Base-by-base conservation (phyloP, 2,329 filamentous ascomycete genomes). In the Polytolypa hystricis region DNA sequence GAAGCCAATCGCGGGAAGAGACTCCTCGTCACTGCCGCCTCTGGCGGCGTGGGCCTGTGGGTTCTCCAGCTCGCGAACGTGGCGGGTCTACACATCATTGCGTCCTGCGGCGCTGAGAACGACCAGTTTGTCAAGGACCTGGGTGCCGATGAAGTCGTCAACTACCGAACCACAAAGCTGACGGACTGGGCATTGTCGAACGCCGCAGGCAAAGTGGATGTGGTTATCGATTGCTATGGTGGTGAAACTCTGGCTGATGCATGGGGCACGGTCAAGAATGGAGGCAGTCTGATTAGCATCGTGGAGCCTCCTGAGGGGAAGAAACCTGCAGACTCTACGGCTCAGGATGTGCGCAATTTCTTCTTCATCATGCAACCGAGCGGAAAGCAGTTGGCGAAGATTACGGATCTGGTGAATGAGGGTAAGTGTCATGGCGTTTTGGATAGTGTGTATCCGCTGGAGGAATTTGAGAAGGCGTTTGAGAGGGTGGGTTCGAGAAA, bases 201-300 rank as follows among this genome's bases (percentile, higher is more conserved):
- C 29, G 45, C 52, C 5, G 30, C 38, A 20, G 47, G 46, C 4
- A 53, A 55, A 37, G 60, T 65, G 16, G 65, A 69, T 46, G 35
- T 69, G 4, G 58, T 67, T 9, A 40, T 69, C 37, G 66, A 69
- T 47, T 62, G 56, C 33, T 52, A 64, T 25, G 67, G 67, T 5
- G 54, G 62, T 8, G 50, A 52, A 38, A 54, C 58, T 3, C 46
- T 67, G 6, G 48, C 48, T n/a, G 61, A 65, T 46, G 57, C 60
- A 1, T 68, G 64, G 66, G 62, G 54, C 43, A 48, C 47, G 33
- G 54, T 61, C 2, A 61, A 56, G 39, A 52, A 58, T 18, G 47
- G 45, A 2, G 62, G 63, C 0, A 48, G 44, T 15, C 30, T 67
- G 14, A 44, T 66, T 16, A 63, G 60, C 46, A 64, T 67, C 37